A percentile compares a stretch with the other conserved stretches of the same genome.
Conservation (phyloP, 306 rosid genomes). For the Quercus variabilis region DNA sequence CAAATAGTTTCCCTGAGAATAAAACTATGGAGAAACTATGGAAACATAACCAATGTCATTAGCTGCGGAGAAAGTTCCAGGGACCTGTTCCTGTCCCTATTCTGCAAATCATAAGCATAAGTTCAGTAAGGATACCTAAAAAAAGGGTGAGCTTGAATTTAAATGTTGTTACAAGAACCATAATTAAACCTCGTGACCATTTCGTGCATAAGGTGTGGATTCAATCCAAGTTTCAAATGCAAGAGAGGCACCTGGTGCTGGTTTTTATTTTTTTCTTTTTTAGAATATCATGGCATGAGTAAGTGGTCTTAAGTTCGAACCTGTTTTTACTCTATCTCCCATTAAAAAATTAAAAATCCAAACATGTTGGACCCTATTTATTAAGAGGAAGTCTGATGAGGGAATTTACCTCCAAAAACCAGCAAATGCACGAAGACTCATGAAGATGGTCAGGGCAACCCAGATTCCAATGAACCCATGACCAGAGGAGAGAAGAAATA, state of each 20-base stretch:
- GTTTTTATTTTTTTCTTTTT: too few relatives aligned
- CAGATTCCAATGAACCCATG: slow-evolving; percentile 87
- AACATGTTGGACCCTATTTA: not conserved
- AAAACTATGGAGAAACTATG: not conserved
- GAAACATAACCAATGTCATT: not conserved
- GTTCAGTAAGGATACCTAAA: not conserved
- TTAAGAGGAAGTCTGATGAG: not conserved
- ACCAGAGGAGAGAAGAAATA: slow-evolving; percentile 64
- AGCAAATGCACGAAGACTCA: slow-evolving; percentile 78
- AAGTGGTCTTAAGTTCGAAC: too few relatives aligned
- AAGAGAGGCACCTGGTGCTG: too few relatives aligned
- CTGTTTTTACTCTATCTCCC: too few relatives aligned
- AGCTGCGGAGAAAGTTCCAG: slow-evolving; percentile 66
- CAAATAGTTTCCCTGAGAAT: not conserved
- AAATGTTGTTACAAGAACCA: not conserved
- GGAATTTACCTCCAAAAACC: slow-evolving; percentile 77
- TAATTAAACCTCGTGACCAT: not conserved
- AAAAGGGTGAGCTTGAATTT: not conserved
- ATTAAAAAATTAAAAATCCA: too few relatives aligned
- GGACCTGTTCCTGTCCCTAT: slow-evolving; percentile 97
- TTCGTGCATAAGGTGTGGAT: not conserved
- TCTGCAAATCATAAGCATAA: slow-evolving; percentile 39
- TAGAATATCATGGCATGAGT: too few relatives aligned
- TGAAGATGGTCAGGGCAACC: slow-evolving; percentile 82
- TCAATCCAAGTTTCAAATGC: too few relatives aligned